Base-by-base conservation (phyloP, 768 basidiomycete species). In the Favolaschia claudopus region DNA sequence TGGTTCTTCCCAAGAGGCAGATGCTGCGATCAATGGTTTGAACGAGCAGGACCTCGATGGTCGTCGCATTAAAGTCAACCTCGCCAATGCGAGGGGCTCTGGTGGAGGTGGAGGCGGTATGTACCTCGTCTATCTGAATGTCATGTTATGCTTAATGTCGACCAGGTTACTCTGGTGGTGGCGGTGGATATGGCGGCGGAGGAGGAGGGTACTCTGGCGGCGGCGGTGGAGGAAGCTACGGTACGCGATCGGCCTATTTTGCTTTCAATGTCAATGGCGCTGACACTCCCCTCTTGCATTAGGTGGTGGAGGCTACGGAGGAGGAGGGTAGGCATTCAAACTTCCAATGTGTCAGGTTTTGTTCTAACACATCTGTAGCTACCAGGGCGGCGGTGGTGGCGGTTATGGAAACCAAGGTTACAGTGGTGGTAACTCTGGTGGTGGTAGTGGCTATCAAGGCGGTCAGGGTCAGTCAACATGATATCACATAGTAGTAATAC, bases 1-100 rank as follows among this genome's bases (percentile, higher is more conserved):
- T 74, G 74, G 79, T 63, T 72, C 74, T 44, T 39, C 69, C 13
- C 69, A 75, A 28, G 94, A 96, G 74, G 96, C 96, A 40, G 79
- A 90, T 12, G 79, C 80, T 59, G 95, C 96, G 40, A 96, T 97
- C 72, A 59, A 47, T 40, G 78, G 73, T 37, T 78, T 96, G 73
- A 91, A 98, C 77, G 96, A 97, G 71, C 87, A 90, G 66, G 93
- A 96, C 65, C 87, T 99, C 62, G 96, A 98, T 76, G 95, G 96
- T 47, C 86, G 96, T 65, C 84, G 91, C 59, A 88, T 99, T 72
- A 94, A 94, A 75, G 87, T 89, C 48, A 98, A 96, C 80, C 79
- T 91, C 49, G 89, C 91, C 34, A 92, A 93, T 63, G 86, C 89
- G 45, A 83, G 89, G 47, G 74, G 77, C 42, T 71, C 76, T n/a